phyloP scores from a whole-genome alignment of 331 rosid genomes.

The Acacia concinna region DNA sequence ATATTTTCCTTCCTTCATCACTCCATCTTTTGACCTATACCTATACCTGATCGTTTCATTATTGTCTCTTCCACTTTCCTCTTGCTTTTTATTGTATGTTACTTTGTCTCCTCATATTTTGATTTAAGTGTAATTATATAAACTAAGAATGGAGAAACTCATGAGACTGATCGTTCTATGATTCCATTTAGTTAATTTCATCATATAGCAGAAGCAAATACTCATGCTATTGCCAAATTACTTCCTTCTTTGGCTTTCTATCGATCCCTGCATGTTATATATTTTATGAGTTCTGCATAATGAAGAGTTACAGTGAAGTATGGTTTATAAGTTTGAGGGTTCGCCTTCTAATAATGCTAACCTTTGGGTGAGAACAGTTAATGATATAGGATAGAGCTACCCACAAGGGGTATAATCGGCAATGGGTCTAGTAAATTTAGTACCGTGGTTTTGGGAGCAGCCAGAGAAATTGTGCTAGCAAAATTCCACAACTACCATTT shows the following conservation, averaged over 20 bases:
- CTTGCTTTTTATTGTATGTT: neutral
- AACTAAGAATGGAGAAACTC: constrained; percentile 11
- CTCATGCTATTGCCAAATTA: neutral
- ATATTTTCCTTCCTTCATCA: neutral
- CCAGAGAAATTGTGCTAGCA: neutral
- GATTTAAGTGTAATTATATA: neutral
- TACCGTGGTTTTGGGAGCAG: too few relatives aligned
- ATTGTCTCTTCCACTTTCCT: neutral
- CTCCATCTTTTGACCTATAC: neutral
- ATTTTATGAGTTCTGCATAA: neutral
- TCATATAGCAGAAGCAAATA: neutral
- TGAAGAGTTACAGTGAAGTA: too few relatives aligned
- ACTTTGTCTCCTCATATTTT: neutral
- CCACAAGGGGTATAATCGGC: too few relatives aligned
- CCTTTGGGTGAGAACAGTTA: too few relatives aligned
- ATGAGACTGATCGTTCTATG: neutral
- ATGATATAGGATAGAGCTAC: neutral
- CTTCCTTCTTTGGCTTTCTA: neutral
- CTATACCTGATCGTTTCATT: neutral
- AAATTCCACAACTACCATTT: too few relatives aligned
- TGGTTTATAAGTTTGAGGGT: neutral
- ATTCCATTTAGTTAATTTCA: constrained; percentile 12
- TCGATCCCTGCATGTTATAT: neutral
- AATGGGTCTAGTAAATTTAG: neutral
- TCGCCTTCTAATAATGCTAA: too few relatives aligned